Conservation (phyloP, 225 moss, liverwort and hornwort species). For the Pseudisothecium myosuroides region DNA sequence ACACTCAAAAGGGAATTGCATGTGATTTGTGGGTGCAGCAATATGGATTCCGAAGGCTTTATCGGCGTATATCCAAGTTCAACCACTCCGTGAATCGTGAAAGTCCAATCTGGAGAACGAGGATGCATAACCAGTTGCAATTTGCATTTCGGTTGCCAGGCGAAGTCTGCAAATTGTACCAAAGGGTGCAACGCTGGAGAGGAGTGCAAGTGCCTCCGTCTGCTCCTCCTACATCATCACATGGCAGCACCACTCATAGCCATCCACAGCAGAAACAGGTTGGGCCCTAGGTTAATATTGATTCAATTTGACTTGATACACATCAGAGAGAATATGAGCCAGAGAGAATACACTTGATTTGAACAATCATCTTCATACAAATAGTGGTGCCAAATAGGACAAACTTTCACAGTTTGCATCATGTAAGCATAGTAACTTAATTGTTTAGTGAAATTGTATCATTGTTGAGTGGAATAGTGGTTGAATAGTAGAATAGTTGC, state of each 20-base stretch:
- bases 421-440: too few relatives aligned
- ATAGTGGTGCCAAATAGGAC: too few relatives aligned
- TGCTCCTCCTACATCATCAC: neutral
- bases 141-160: slow-evolving; percentile 22
- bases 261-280: slow-evolving; percentile 22
- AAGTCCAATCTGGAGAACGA: slow-evolving; percentile 5
- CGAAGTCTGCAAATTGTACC: neutral
- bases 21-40: neutral
- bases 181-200: slow-evolving; percentile 21
- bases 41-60: slow-evolving; percentile 45
- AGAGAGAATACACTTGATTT: too few relatives aligned
- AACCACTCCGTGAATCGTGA: slow-evolving; percentile 23
- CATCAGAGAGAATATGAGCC: too few relatives aligned
- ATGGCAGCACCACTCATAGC: neutral
- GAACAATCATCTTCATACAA: too few relatives aligned
- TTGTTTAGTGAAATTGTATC: neutral
- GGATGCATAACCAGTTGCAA: slow-evolving; percentile 17
- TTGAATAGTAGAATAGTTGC: neutral
- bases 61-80: slow-evolving; percentile 23
- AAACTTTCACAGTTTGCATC: too few relatives aligned
- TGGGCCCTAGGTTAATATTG: neutral
- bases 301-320: too few relatives aligned
- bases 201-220: slow-evolving; percentile 23
- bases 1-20: neutral
- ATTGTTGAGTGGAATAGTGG: neutral